Conservation (phyloP, 139 green algal species). For the Gonium pectorale region DNA sequence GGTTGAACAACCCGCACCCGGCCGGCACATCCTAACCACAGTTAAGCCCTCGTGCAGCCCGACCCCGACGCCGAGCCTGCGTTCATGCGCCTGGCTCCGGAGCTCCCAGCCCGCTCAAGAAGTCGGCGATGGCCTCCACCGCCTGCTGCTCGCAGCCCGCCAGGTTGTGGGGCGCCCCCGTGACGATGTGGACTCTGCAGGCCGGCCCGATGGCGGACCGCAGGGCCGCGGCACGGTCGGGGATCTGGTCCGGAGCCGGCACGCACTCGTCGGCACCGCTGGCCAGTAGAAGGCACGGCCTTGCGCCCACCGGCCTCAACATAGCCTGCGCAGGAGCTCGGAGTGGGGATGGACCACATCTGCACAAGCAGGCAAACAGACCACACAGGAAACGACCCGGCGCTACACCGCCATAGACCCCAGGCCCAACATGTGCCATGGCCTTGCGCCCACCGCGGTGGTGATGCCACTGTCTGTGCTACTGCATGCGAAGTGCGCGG, state of each 20-base stretch:
- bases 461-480: too few relatives aligned
- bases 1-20: too few relatives aligned
- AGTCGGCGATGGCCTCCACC: background rate
- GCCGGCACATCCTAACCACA: too few relatives aligned
- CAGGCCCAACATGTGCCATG: background rate
- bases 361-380: background rate
- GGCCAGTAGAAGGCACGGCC: constrained; percentile 57
- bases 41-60: too few relatives aligned
- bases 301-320: background rate
- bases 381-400: too few relatives aligned
- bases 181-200: background rate
- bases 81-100: too few relatives aligned
- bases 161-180: constrained; percentile 37
- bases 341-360: background rate
- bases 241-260: background rate
- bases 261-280: constrained; percentile 70
- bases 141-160: constrained; percentile 14
- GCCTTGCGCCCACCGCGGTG: background rate
- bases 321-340: background rate
- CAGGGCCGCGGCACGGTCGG: background rate
- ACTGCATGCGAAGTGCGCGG: too few relatives aligned
- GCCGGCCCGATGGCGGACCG: background rate
- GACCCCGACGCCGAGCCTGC: too few relatives aligned
- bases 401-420: background rate
- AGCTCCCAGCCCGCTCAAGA: too few relatives aligned